Percentiles rank a stretch among this genome's conserved stretches.
phyloP scores from a whole-genome alignment of 2,329 filamentous ascomycete species.

The Sarocladiaceae sp. region DNA sequence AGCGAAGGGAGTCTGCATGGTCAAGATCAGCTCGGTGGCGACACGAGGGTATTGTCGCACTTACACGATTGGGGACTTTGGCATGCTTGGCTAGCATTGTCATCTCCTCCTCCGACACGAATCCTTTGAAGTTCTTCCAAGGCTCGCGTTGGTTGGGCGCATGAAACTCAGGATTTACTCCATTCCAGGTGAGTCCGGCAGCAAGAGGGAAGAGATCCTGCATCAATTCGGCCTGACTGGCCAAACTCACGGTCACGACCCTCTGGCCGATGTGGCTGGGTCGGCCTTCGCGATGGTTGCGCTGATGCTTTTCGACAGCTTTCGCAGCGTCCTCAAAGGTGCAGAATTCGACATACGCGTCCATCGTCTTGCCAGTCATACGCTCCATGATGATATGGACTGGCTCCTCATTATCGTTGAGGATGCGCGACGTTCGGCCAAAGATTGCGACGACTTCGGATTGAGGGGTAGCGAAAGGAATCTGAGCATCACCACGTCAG shows the following conservation, averaged over 20 bases:
- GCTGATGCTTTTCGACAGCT: conserved; percentile 42
- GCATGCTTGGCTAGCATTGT: conserved; percentile 58
- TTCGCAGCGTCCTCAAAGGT: conserved; percentile 45
- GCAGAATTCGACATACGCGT: conserved; percentile 54
- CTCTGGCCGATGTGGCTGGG: conserved; percentile 49
- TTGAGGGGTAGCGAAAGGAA: conserved; percentile 47
- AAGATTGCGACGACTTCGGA: conserved; percentile 53
- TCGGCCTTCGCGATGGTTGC: conserved; percentile 31
- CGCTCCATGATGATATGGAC: conserved; percentile 61
- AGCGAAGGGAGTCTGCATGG: conserved; percentile 49
- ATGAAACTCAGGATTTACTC: conserved; percentile 34
- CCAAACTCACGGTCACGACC: conserved; percentile 49
- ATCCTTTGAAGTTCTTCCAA: conserved; percentile 51
- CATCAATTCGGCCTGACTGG: conserved; percentile 52
- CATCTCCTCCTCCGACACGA: conserved; percentile 57
- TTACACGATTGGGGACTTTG: conserved; percentile 54
- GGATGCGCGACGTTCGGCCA: conserved; percentile 49
- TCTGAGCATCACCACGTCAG: conserved; percentile 30
- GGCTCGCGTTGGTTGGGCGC: conserved; percentile 29
- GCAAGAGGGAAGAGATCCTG: conserved; percentile 55
- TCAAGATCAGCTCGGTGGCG: conserved; percentile 6
- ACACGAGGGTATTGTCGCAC: conserved; percentile 20
- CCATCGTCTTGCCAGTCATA: conserved; percentile 55
- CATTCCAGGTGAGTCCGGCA: conserved; percentile 49
- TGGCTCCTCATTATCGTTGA: conserved; percentile 48